These are phyloP conservation scores for Cyberlindnera bimundalis DNA, from an alignment of 805 yeast genomes.

Conservation along the genomic window DNA sequence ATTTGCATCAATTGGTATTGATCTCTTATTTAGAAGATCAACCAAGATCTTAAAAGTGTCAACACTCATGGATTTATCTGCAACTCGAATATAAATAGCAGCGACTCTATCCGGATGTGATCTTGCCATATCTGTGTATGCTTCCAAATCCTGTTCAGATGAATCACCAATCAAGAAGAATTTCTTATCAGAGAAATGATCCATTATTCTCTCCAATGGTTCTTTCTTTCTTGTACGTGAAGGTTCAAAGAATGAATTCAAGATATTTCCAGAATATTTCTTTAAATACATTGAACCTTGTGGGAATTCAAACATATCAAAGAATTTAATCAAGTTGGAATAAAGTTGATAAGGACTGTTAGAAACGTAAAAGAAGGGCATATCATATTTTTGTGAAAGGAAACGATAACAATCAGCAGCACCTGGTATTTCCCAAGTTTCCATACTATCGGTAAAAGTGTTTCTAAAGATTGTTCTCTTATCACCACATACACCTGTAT, in stretches of 20 bases:
- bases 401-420: constrained; percentile 68
- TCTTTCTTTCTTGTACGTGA: constrained; percentile 75
- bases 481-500: constrained; percentile 87
- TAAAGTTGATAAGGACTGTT: constrained; percentile 93
- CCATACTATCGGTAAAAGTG: constrained; percentile 63
- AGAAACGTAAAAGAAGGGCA: constrained; percentile 88
- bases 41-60: constrained; percentile 26
- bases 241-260: constrained; percentile 83
- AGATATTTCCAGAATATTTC: constrained; percentile 77
- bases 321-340: constrained; percentile 41
- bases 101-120: constrained; percentile 58
- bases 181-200: constrained; percentile 72
- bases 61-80: constrained; percentile 64
- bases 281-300: constrained; percentile 81
- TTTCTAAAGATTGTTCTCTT: constrained; percentile 79
- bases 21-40: constrained; percentile 23
- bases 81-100: constrained; percentile 80
- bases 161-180: constrained; percentile 92
- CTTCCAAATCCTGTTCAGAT: constrained; percentile 93
- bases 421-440: constrained; percentile 69
- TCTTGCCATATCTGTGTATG: constrained; percentile 70
- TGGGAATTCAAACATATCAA: constrained; percentile 59
- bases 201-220: constrained; percentile 56
- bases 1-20: constrained; percentile 26
- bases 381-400: constrained; percentile 39